Percentiles rank a stretch among this genome's conserved stretches.
Evolutionary conservation across 371 early-diverging fungal species (phyloP).

Genomic region (Mortierella sp.): DNA sequence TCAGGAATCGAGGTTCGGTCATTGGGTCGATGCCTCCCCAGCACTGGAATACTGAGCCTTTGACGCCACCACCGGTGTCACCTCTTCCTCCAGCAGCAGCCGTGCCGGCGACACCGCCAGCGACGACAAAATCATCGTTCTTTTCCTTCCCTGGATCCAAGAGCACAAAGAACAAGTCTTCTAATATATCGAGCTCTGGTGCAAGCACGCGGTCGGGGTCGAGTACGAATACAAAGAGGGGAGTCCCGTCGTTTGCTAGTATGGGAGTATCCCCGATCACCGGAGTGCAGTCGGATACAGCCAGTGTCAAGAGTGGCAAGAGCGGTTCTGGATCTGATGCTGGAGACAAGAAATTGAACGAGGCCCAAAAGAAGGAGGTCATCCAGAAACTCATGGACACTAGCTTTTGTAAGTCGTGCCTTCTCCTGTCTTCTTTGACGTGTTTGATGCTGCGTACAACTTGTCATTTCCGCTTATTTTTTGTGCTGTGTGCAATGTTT

Average conservation of each 20-base stretch:
- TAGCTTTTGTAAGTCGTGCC: conserved; percentile 21
- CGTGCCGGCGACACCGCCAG: conserved; percentile 11
- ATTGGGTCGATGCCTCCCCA: conserved; percentile 25
- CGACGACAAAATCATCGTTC: conserved; percentile 33
- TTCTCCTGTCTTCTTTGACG: not conserved
- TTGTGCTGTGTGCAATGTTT: not conserved
- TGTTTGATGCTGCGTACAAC: no score
- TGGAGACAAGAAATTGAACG: conserved; percentile 19
- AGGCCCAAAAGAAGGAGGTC: conserved; percentile 14
- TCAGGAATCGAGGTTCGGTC: conserved; percentile 27
- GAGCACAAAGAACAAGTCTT: conserved; percentile 29
- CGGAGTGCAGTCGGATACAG: conserved; percentile 2
- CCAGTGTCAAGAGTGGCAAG: conserved; percentile 27
- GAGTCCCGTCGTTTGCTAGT: conserved; percentile 12
- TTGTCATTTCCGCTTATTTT: not conserved
- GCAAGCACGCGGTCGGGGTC: conserved; percentile 35
- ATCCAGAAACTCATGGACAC: conserved; percentile 31
- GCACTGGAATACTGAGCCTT: conserved; percentile 44
- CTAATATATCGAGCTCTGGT: conserved; percentile 22
- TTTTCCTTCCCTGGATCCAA: conserved; percentile 45
- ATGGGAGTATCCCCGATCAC: conserved; percentile 13
- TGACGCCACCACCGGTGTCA: conserved; percentile 44
- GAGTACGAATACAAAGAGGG: conserved; percentile 13
- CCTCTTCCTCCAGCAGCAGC: conserved; percentile 31
- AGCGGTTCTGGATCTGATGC: conserved; percentile 29